A percentile compares a stretch with the other conserved stretches of the same genome.
Evolutionary conservation across 345 rosid species (phyloP).

Genomic region (Stellera chamaejasme): DNA sequence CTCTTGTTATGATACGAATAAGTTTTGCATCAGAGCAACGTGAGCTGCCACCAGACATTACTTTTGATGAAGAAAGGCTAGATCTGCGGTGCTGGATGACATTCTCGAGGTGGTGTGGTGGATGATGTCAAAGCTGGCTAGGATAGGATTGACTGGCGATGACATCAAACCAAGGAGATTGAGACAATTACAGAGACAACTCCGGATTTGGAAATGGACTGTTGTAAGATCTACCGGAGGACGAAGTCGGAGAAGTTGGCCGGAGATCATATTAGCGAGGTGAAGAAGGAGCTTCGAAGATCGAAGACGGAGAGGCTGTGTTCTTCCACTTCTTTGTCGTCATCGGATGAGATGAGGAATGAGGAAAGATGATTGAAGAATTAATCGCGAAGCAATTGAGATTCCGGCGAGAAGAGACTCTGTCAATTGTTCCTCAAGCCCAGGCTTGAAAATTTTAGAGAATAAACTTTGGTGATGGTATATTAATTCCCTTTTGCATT

Average conservation of each 20-base stretch:
- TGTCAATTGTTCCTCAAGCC: conserved; percentile 37
- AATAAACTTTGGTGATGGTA: neutral
- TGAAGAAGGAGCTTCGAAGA: conserved; percentile 23
- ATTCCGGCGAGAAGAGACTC: conserved; percentile 59
- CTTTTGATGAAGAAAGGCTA: too few relatives aligned
- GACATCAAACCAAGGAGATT: neutral
- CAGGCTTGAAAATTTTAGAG: conserved; percentile 10
- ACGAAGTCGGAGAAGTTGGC: conserved; percentile 27
- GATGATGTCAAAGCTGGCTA: too few relatives aligned
- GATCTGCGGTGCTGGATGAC: too few relatives aligned
- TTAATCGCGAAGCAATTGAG: conserved; percentile 60
- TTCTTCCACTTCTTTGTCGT: too few relatives aligned
- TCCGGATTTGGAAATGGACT: conserved; percentile 10
- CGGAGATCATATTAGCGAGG: conserved; percentile 1
- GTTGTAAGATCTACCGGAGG: conserved; percentile 19
- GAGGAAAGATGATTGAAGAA: conserved; percentile 68
- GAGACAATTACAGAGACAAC: conserved; percentile 7
- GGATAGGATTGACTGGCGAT: too few relatives aligned
- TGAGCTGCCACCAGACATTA: too few relatives aligned
- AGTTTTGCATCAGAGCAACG: too few relatives aligned
- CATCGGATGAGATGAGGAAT: conserved; percentile 44
- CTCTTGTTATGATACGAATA: too few relatives aligned
- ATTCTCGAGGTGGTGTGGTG: too few relatives aligned
- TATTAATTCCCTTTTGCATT: neutral
- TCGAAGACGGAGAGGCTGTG: conserved; percentile 35